Evolutionary conservation across 495 filamentous ascomycete species (phyloP), one percentile per base, ranked within the genome.

Genomic region (Copromyces sp.): DNA sequence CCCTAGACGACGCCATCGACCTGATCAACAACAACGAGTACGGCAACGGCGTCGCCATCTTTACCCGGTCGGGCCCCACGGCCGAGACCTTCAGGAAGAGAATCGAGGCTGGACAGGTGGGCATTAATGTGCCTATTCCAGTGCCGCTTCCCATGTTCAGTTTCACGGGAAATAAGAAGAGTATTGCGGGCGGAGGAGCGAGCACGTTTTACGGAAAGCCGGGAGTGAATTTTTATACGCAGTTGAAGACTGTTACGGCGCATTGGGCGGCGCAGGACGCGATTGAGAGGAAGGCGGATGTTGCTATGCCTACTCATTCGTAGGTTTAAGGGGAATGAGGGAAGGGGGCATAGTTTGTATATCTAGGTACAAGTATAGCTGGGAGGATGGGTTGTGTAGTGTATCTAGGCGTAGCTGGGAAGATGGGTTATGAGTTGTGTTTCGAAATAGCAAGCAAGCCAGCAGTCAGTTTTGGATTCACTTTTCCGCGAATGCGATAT

Each of bases 151-250:
- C 95, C 77, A 96, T 98, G 92, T 99, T 98, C 84, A 92, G 89
- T 70, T 99, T 99, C 84, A 99, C 95, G 24, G 95, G 95, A 70
- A 99, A 98, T 83, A 99, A 99, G 90, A 94, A 91, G 86, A 94
- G 91, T 79, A 87, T 99, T 68, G 95, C 95, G 0, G 95, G 95
- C 45, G 94, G 94, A 32, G 95, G 95, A 71, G 94, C 92, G 45
- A 97, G 90, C 83, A 95, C 93, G 11, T 99, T 99, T 79, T 99
- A 99, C 78, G 95, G 95, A 70, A 92, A 93, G 82, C 91, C 93
- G 17, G 95, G 95, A 4, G 76, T 99, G 76, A 89, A 91, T 72
- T 99, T 99, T 81, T 99, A 97, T 79, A 99, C 95, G 16, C 95
- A 98, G 86, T 87, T 90, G 77, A 98, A 99, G 90, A 99, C 95